Conservation (phyloP, 2,329 filamentous ascomycete genomes). For the Calonectria montana region DNA sequence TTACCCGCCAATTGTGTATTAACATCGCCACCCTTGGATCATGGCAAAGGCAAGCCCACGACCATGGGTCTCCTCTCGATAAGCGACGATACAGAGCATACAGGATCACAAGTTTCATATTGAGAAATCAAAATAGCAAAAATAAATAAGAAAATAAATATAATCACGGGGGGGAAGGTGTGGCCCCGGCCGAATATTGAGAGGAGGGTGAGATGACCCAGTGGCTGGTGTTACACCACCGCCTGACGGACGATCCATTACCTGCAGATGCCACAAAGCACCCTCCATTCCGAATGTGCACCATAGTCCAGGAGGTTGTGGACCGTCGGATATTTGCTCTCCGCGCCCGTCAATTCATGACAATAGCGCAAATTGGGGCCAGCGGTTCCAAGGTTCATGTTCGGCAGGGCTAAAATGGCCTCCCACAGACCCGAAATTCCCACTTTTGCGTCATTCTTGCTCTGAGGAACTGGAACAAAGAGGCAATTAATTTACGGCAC, state of each 20-base stretch:
- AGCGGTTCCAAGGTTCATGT: not conserved
- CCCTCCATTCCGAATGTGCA: not conserved
- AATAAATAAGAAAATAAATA: not conserved
- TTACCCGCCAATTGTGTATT: no score
- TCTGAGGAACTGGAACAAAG: not conserved
- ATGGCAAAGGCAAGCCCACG: no score
- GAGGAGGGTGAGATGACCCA: not conserved
- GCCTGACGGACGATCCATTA: not conserved
- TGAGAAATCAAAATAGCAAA: not conserved
- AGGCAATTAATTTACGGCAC: constrained; percentile 3
- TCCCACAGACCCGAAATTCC: not conserved
- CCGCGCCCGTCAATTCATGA: not conserved
- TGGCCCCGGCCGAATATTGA: not conserved
- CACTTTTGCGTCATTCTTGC: constrained; percentile 8
- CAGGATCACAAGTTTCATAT: no score
- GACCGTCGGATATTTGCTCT: not conserved
- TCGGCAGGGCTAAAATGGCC: constrained; percentile 2
- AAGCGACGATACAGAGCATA: no score
- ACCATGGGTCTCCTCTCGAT: no score
- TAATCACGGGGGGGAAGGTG: not conserved
- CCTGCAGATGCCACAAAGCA: not conserved
- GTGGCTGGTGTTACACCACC: not conserved
- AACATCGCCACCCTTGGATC: no score
- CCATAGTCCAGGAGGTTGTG: not conserved
- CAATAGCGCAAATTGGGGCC: not conserved